These are phyloP conservation scores for Knoxia roxburghii DNA, from an alignment of 257 asterid genomes.

Conservation along the genomic window DNA sequence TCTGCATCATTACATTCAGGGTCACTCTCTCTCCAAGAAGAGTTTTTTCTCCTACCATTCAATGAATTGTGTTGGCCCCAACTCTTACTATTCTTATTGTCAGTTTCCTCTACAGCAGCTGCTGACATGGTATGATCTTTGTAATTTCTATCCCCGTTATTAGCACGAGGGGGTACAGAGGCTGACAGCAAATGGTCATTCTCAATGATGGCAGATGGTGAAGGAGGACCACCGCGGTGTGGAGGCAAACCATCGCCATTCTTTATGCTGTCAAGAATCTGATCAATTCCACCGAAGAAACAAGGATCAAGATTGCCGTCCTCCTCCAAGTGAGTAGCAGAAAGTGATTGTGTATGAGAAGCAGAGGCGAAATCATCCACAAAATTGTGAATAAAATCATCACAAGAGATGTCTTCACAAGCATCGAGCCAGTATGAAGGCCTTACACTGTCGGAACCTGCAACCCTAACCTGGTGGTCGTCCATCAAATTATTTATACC, in stretches of 20 bases:
- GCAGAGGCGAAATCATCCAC: constrained; percentile 47
- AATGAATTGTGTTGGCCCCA: background rate
- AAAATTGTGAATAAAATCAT: constrained; percentile 43
- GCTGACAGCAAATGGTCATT: constrained; percentile 5
- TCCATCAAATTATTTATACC: constrained; percentile 59
- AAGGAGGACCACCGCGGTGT: constrained; percentile 14
- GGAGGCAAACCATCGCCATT: constrained; percentile 38
- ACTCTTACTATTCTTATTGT: background rate
- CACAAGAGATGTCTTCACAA: constrained; percentile 71
- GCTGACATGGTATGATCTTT: too few species aligned
- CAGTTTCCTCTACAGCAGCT: background rate
- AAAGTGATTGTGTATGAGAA: constrained; percentile 9
- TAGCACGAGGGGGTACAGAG: constrained; percentile 7
- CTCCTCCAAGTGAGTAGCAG: constrained; percentile 2
- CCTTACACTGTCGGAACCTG: constrained; percentile 32
- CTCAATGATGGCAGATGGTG: constrained; percentile 6
- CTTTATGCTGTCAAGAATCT: constrained; percentile 54
- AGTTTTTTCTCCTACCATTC: constrained; percentile 9
- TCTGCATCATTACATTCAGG: constrained; percentile 26
- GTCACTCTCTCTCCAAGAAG: constrained; percentile 3
- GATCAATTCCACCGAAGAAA: constrained; percentile 70
- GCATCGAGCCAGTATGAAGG: constrained; percentile 91
- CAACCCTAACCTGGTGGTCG: constrained; percentile 42
- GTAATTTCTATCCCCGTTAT: constrained; percentile 1
- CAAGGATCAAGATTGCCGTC: constrained; percentile 33